Percentiles rank a stretch among this genome's conserved stretches.
Evolutionary conservation across 495 filamentous ascomycete genomes (phyloP).

Genomic region (Penicillium paradoxum): DNA sequence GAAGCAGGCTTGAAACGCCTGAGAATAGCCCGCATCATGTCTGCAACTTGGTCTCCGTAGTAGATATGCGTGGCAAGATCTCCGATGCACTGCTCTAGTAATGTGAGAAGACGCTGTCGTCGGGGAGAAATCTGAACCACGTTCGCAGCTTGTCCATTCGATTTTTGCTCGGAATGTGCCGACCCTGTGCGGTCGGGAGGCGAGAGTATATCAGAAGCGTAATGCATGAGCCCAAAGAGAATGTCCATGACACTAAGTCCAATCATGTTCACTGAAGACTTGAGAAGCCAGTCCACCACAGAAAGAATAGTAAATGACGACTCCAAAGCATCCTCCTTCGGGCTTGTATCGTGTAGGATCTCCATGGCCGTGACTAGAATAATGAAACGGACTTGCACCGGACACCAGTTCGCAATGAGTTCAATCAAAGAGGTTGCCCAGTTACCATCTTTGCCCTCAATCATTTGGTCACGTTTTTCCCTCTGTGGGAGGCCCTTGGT

Average conservation of each 20-base stretch:
- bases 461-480: conserved; percentile 21
- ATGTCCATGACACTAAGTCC: conserved; percentile 92
- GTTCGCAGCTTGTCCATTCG: conserved; percentile 3
- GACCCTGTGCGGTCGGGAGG: conserved; percentile 48
- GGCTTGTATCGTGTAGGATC: conserved; percentile 55
- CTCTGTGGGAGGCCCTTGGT: conserved; percentile 43
- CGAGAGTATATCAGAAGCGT: conserved; percentile 65
- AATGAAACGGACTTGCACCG: conserved; percentile 85
- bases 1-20: conserved; percentile 63
- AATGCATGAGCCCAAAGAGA: conserved; percentile 71
- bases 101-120: conserved; percentile 53
- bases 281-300: conserved; percentile 73
- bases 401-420: conserved; percentile 73
- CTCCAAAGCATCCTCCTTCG: conserved; percentile 60
- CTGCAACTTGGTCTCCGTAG: conserved; percentile 87
- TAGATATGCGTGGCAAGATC: conserved; percentile 89
- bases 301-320: conserved; percentile 67
- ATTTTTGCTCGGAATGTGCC: conserved; percentile 20
- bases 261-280: conserved; percentile 86
- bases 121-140: conserved; percentile 35
- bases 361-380: conserved; percentile 80
- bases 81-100: conserved; percentile 72
- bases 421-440: conserved; percentile 81
- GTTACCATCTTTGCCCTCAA: conserved; percentile 39
- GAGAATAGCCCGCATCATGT: conserved; percentile 81